phyloP scores from a whole-genome alignment of 257 asterid species.

The Gentiana straminea region DNA sequence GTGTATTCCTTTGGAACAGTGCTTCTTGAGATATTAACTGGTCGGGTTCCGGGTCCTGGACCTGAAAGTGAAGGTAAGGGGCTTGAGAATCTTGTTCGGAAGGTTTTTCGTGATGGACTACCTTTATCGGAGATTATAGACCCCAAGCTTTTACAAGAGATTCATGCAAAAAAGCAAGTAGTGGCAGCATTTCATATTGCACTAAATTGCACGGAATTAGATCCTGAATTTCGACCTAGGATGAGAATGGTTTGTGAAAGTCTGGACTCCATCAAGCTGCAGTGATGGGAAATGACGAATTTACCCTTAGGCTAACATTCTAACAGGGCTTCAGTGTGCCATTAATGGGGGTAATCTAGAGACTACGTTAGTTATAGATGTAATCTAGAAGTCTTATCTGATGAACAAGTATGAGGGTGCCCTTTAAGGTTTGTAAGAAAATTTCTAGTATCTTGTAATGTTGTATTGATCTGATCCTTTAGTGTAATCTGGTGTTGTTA shows the following conservation, averaged over 20 bases:
- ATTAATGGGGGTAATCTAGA: no score
- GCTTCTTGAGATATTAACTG: slow-evolving; percentile 75
- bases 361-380: no score
- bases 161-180: slow-evolving; percentile 80
- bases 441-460: no score
- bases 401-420: no score
- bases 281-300: slow-evolving; percentile 12
- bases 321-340: no score
- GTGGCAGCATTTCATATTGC: slow-evolving; percentile 77
- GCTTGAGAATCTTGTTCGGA: slow-evolving; percentile 60
- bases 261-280: slow-evolving; percentile 50
- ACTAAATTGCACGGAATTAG: slow-evolving; percentile 63
- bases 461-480: no score
- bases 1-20: slow-evolving; percentile 74
- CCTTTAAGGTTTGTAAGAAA: no score
- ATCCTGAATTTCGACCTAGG: slow-evolving; percentile 82
- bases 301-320: no score
- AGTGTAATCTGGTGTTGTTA: no score
- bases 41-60: slow-evolving; percentile 37
- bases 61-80: slow-evolving; percentile 40
- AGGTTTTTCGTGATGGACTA: slow-evolving; percentile 61
- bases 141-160: slow-evolving; percentile 65
- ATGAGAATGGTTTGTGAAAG: slow-evolving; percentile 74
- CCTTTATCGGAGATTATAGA: slow-evolving; percentile 79
- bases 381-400: no score